Conservation (phyloP, 2,329 filamentous ascomycete genomes). For the Sclerotiophoma versabilis region DNA sequence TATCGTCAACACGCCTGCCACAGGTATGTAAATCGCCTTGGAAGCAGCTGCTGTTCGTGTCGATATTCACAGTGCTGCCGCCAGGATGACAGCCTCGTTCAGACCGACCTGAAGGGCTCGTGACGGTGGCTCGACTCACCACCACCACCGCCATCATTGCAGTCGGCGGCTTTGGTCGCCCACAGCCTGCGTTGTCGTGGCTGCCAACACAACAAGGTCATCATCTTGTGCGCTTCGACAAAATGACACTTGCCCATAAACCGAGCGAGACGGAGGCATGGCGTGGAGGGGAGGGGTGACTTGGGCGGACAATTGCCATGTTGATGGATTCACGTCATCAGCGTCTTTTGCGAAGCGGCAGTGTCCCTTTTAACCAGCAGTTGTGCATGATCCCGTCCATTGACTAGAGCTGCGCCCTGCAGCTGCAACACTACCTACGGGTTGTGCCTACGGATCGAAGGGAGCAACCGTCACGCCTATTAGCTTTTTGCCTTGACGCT, state of each 20-base stretch:
- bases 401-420: conserved; percentile 7
- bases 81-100: conserved; percentile 10
- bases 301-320: neutral
- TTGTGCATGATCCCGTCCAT: conserved; percentile 7
- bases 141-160: neutral
- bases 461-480: neutral
- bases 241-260: neutral
- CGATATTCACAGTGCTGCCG: conserved; percentile 16
- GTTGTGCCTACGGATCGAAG: conserved; percentile 1
- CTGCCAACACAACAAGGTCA: neutral
- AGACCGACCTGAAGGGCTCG: conserved; percentile 14
- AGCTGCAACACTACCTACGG: neutral
- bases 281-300: neutral
- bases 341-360: neutral
- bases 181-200: neutral
- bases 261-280: neutral
- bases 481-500: neutral
- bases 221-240: neutral
- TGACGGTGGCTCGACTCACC: neutral
- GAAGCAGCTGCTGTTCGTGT: neutral
- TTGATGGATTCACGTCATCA: neutral
- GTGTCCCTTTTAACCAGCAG: conserved; percentile 2
- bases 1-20: neutral
- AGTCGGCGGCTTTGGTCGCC: neutral
- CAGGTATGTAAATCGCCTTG: conserved; percentile 16